Evolutionary conservation across 495 filamentous ascomycete genomes (phyloP).

Genomic region (Aspergillus nanangensis): DNA sequence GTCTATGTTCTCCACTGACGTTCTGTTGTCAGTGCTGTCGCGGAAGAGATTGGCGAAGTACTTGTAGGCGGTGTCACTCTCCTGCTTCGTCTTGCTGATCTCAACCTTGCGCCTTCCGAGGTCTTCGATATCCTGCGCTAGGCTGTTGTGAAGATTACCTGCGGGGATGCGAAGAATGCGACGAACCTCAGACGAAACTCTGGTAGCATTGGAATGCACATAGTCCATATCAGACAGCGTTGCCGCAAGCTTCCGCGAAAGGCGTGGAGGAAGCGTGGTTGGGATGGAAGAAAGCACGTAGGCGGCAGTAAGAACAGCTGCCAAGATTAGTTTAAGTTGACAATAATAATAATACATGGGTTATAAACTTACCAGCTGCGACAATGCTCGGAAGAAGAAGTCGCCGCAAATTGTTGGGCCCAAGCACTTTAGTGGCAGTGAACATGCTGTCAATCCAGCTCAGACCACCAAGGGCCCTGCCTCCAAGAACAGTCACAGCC

Average conservation of each 20-base stretch:
- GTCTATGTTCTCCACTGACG: slow-evolving; percentile 73
- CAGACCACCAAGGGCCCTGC: slow-evolving; percentile 73
- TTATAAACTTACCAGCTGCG: slow-evolving; percentile 61
- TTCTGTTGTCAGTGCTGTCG: slow-evolving; percentile 65
- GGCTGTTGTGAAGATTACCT: slow-evolving; percentile 69
- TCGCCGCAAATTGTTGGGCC: slow-evolving; percentile 75
- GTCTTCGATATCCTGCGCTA: slow-evolving; percentile 79
- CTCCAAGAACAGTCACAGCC: slow-evolving; percentile 78
- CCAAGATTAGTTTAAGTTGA: slow-evolving; percentile 28
- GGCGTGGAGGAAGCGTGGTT: slow-evolving; percentile 77
- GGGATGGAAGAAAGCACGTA: slow-evolving; percentile 86
- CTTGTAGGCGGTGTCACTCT: slow-evolving; percentile 74
- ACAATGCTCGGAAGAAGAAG: slow-evolving; percentile 78
- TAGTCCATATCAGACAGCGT: slow-evolving; percentile 83
- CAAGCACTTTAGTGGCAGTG: slow-evolving; percentile 72
- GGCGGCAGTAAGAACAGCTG: slow-evolving; percentile 66
- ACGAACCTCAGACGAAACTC: slow-evolving; percentile 78
- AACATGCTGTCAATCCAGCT: slow-evolving; percentile 87
- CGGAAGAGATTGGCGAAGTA: slow-evolving; percentile 85
- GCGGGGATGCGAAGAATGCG: slow-evolving; percentile 83
- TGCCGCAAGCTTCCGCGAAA: slow-evolving; percentile 76
- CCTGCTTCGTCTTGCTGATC: slow-evolving; percentile 65
- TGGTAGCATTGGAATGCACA: slow-evolving; percentile 78
- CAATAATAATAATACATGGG: not conserved
- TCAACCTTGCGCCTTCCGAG: slow-evolving; percentile 73